These are phyloP conservation scores for Phoma sp. DNA, from an alignment of 2,329 filamentous ascomycete genomes.

Conservation along the genomic window DNA sequence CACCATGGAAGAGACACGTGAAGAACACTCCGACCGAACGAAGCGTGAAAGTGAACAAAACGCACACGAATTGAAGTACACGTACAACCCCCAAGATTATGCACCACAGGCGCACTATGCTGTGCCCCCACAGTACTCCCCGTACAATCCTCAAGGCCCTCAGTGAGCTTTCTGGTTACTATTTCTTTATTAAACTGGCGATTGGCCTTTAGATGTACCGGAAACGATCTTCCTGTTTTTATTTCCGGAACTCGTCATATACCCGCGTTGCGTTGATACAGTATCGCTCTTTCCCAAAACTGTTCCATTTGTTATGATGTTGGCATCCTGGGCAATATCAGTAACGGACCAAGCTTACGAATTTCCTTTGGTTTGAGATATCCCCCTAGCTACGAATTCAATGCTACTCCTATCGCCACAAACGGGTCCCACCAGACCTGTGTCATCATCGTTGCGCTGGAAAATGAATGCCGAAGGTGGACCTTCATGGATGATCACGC, in stretches of 20 bases:
- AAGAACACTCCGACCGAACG: constrained; percentile 38
- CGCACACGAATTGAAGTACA: constrained; percentile 33
- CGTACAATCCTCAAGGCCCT: constrained; percentile 16
- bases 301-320: not conserved
- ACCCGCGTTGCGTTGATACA: constrained; percentile 2
- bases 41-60: constrained; percentile 29
- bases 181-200: not conserved
- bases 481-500: constrained; percentile 3
- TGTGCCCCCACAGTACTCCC: constrained; percentile 27
- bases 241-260: not conserved
- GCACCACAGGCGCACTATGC: constrained; percentile 22
- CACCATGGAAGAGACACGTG: constrained; percentile 45
- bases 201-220: not conserved
- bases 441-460: constrained; percentile 1
- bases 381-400: constrained; percentile 11
- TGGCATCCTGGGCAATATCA: not conserved
- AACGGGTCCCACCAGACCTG: not conserved
- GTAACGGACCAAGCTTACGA: constrained; percentile 4
- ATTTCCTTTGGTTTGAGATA: constrained; percentile 20
- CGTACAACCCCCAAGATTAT: constrained; percentile 47
- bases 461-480: constrained; percentile 2
- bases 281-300: not conserved
- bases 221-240: not conserved
- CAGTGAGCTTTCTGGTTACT: not conserved
- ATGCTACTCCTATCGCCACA: constrained; percentile 13